These are phyloP conservation scores for Aphanomyces stellatus DNA, from an alignment of 352 stramenopile genomes.

Conservation along the genomic window DNA sequence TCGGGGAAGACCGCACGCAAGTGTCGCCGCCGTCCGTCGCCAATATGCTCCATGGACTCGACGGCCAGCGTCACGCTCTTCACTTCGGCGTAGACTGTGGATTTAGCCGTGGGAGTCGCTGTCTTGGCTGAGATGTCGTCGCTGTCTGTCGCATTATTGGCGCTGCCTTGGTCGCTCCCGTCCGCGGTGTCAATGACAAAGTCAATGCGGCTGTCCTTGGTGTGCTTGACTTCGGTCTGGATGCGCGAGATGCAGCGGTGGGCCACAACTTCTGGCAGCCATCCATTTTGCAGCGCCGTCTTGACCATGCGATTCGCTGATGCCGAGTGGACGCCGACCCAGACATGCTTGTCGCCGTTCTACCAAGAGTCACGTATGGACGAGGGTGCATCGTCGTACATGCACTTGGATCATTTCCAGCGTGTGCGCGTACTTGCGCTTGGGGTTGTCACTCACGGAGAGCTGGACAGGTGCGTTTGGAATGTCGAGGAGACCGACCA, in stretches of 20 bases:
- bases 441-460: conserved; percentile 61
- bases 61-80: conserved; percentile 70
- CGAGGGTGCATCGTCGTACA: conserved; percentile 30
- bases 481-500: conserved; percentile 66
- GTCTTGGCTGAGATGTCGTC: no score
- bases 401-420: conserved; percentile 78
- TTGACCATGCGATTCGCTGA: conserved; percentile 77
- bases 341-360: conserved; percentile 58
- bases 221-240: conserved; percentile 65
- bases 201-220: conserved; percentile 75
- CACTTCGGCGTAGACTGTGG: conserved; percentile 81
- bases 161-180: conserved; percentile 23
- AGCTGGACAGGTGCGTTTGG: conserved; percentile 58
- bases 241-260: conserved; percentile 27
- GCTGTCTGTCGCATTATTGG: no score
- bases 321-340: conserved; percentile 71
- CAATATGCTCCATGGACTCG: background rate
- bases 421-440: conserved; percentile 79
- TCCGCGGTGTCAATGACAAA: conserved; percentile 53
- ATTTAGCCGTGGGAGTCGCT: no score
- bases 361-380: conserved; percentile 22
- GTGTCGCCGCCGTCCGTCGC: background rate
- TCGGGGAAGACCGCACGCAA: conserved; percentile 68
- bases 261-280: conserved; percentile 48
- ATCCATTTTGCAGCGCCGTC: conserved; percentile 43